Evolutionary conservation across 495 filamentous ascomycete species (phyloP), one percentile per base, ranked within the genome.

Genomic region (Aspergillus funiculosus): DNA sequence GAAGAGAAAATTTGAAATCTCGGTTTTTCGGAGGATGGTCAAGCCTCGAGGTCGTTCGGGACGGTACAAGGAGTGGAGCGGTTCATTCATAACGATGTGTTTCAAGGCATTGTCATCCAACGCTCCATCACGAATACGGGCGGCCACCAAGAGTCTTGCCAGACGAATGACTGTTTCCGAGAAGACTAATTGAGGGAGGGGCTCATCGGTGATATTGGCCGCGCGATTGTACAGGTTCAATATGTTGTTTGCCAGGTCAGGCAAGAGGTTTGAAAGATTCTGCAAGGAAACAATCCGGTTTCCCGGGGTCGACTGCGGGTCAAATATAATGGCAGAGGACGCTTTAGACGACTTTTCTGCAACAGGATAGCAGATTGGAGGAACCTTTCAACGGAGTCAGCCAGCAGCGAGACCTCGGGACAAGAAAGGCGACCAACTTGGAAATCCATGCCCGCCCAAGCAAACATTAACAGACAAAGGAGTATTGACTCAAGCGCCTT

Each of bases 401-500:
- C 13, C 13, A 29, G 11, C 18, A 36, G 8, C 5, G 20, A 28
- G 15, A 11, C 15, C 14, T 4, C 21, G 24, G 15, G 4, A 38
- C n/a, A n/a, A n/a, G n/a, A 6, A 14, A 43, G 39, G 14, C 26
- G 50, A 54, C 69, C 51, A 62, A 95, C 83, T 63, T 86, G 80
- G 63, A 96, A 98, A 60, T 94, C 86, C 59, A 89, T 73, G 10
- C 84, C 85, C 35, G 82, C 76, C 85, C 89, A 94, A 40, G 82
- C 85, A 37, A 94, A 78, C 68, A 97, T 80, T 21, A 97, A 53
- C 48, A 96, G 74, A 59, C 81, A 83, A 35, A 95, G 76, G 10
- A 89, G 66, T 51, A 92, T 85, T 7, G 87, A 82, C 57, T 97
- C 92, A 22, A 97, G 74, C 3, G 86, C 89, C 66, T 97, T 99